Evolutionary conservation across 2,329 filamentous ascomycete species (phyloP).

Genomic region (Aspergillus uvarum): DNA sequence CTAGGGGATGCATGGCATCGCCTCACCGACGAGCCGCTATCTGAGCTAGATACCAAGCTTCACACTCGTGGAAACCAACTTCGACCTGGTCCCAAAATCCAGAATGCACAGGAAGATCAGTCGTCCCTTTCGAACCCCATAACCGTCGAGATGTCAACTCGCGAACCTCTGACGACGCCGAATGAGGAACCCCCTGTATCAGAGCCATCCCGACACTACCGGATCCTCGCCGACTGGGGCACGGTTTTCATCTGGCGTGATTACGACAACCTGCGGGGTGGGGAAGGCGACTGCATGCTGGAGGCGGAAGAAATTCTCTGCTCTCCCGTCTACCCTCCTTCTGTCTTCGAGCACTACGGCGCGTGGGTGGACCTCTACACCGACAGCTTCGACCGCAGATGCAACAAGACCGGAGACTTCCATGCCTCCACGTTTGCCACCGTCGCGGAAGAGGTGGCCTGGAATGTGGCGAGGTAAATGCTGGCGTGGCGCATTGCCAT

Average conservation of each 20-base stretch:
- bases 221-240: conserved; percentile 21
- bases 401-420: conserved; percentile 11
- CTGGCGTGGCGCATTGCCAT: conserved; percentile 24
- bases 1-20: no score
- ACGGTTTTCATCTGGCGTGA: conserved; percentile 20
- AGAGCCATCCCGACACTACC: conserved; percentile 12
- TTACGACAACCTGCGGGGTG: conserved; percentile 5
- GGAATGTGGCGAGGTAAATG: conserved; percentile 23
- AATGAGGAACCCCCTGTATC: no score
- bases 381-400: conserved; percentile 10
- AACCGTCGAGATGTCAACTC: neutral
- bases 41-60: no score
- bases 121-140: neutral
- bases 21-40: no score
- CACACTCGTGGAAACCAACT: neutral
- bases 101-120: no score
- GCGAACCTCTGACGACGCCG: neutral
- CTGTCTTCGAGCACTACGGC: conserved; percentile 15
- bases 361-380: conserved; percentile 20
- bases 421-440: conserved; percentile 11
- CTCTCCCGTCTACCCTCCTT: conserved; percentile 4
- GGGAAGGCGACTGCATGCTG: no score
- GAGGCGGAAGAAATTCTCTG: conserved; percentile 1
- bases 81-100: conserved; percentile 15
- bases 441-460: conserved; percentile 17